Conservation (phyloP, 2,329 filamentous ascomycete genomes). For the Fusarium mexicanum region DNA sequence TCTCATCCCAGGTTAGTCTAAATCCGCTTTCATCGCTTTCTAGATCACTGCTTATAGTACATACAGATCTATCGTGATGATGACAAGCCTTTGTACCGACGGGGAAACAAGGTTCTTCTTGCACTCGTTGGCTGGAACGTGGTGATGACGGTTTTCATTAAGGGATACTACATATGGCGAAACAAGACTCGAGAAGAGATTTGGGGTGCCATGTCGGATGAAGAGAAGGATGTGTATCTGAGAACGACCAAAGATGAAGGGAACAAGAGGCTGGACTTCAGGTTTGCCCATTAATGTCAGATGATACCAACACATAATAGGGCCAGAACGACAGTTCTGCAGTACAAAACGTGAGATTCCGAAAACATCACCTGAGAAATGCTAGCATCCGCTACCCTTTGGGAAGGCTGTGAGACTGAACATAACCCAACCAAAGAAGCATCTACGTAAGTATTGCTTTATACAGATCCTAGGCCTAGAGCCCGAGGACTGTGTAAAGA, state of each 20-base stretch:
- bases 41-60: accelerated
- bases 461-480: background rate
- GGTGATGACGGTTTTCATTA: constrained; percentile 57
- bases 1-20: constrained; percentile 41
- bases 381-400: accelerated
- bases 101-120: constrained; percentile 62
- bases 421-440: too few relatives aligned
- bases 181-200: constrained; percentile 56
- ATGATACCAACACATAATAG: background rate
- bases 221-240: constrained; percentile 48
- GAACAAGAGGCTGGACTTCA: constrained; percentile 56
- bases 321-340: background rate
- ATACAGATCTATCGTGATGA: constrained; percentile 53
- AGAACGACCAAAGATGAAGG: constrained; percentile 55
- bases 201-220: constrained; percentile 59
- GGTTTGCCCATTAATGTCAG: constrained; percentile 49
- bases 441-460: background rate
- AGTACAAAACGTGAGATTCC: background rate
- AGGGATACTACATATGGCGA: constrained; percentile 61
- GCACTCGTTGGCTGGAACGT: constrained; percentile 60
- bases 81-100: constrained; percentile 45
- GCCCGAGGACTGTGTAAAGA: background rate
- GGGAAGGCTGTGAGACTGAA: too few relatives aligned
- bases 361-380: background rate
- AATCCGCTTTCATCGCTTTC: background rate